Evolutionary conservation across 208 protist species (phyloP).

Genomic region (Phytomonas sp.): DNA sequence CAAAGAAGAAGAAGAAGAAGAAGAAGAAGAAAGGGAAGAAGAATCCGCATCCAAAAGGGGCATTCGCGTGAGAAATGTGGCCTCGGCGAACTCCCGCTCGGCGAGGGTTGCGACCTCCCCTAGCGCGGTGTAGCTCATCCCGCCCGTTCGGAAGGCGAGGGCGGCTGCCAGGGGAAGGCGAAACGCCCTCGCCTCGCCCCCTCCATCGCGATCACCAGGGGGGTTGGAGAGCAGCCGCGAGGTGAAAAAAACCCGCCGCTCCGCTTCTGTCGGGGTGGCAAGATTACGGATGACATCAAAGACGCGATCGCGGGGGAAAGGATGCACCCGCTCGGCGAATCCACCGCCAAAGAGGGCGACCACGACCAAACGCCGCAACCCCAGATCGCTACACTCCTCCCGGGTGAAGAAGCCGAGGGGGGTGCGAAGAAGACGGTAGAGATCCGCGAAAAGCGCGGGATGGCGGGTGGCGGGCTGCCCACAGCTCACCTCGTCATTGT

Average conservation of each 20-base stretch:
- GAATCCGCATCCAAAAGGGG: no score
- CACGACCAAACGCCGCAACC: conserved; percentile 22
- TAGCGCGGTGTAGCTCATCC: conserved; percentile 57
- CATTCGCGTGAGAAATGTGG: no score
- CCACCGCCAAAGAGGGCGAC: conserved; percentile 41
- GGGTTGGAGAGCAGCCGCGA: background rate
- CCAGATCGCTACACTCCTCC: conserved; percentile 18
- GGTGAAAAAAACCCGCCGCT: conserved; percentile 38
- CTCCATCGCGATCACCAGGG: background rate
- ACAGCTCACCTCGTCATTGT: background rate
- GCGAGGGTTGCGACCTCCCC: conserved; percentile 18
- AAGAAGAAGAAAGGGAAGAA: no score
- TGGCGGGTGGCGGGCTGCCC: conserved; percentile 15
- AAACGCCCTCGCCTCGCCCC: background rate
- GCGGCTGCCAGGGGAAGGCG: conserved; percentile 18
- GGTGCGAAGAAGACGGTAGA: conserved; percentile 43
- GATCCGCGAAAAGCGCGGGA: conserved; percentile 35
- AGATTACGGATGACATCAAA: conserved; percentile 40
- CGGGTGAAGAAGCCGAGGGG: conserved; percentile 24
- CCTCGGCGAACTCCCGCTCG: no score
- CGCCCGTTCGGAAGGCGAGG: conserved; percentile 53
- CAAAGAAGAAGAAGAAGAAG: conserved; percentile 2
- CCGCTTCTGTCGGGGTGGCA: conserved; percentile 47
- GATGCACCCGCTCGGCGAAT: conserved; percentile 25
- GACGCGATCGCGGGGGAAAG: conserved; percentile 26